Percentiles rank a stretch among this genome's conserved stretches.
These are phyloP conservation scores for Hypoxylon sp. DNA, from an alignment of 2,329 filamentous ascomycete species.

Conservation along the genomic window DNA sequence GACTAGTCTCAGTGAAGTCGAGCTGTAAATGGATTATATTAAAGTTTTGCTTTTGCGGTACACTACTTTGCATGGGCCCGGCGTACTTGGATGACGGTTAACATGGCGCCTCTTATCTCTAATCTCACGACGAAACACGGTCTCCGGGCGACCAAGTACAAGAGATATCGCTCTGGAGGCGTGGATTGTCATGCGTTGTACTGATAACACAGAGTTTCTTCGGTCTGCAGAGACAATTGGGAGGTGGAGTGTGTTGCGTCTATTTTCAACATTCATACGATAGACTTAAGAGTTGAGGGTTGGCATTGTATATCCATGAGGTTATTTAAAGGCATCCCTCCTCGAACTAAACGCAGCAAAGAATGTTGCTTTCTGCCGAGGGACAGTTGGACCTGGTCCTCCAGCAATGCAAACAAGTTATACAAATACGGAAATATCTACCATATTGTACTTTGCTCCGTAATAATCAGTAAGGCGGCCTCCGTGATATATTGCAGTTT, in stretches of 20 bases:
- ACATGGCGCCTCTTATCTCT: slow-evolving; percentile 36
- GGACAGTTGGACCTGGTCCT: slow-evolving; percentile 10
- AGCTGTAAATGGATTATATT: slow-evolving; percentile 18
- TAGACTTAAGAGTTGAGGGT: slow-evolving; percentile 33
- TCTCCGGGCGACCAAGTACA: slow-evolving; percentile 3
- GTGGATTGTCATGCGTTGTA: slow-evolving; percentile 18
- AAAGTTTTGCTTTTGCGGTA: slow-evolving; percentile 32
- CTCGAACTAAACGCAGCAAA: slow-evolving; percentile 22
- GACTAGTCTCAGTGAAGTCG: slow-evolving; percentile 41
- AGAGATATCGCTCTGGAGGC: slow-evolving; percentile 8
- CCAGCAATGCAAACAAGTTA: slow-evolving; percentile 15
- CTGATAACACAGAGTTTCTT: slow-evolving; percentile 30
- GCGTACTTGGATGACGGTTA: slow-evolving; percentile 44
- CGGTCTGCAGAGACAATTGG: slow-evolving; percentile 18
- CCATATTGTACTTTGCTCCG: neutral
- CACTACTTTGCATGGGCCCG: slow-evolving; percentile 42
- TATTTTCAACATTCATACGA: slow-evolving; percentile 33
- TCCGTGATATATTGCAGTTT: neutral
- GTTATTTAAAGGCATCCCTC: slow-evolving; percentile 29
- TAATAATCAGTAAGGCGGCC: neutral
- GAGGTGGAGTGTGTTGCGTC: slow-evolving; percentile 16
- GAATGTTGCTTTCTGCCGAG: slow-evolving; percentile 14
- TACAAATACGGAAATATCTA: slow-evolving; percentile 8
- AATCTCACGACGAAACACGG: slow-evolving; percentile 18
- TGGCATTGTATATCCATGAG: slow-evolving; percentile 42